A percentile compares a stretch with the other conserved stretches of the same genome.
Conservation (phyloP, 495 filamentous ascomycete genomes). For the Schizothecium vesticola region DNA sequence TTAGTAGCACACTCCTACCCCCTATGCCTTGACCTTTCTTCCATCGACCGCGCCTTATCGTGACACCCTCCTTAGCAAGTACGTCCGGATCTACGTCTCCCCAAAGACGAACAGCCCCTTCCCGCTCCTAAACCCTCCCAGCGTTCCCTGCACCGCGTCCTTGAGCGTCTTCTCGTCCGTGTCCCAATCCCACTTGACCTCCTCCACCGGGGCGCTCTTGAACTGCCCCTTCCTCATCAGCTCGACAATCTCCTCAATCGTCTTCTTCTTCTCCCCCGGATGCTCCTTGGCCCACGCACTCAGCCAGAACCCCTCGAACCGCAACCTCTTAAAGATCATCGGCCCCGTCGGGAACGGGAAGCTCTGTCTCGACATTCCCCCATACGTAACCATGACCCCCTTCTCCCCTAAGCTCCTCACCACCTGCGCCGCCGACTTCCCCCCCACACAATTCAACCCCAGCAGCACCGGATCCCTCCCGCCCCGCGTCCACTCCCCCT, state of each 20-base stretch:
- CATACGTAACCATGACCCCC: slow-evolving; percentile 84
- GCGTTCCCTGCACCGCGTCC: slow-evolving; percentile 72
- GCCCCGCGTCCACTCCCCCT: slow-evolving; percentile 60
- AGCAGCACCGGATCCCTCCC: slow-evolving; percentile 64
- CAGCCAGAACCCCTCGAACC: slow-evolving; percentile 91
- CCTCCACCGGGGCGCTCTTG: slow-evolving; percentile 70
- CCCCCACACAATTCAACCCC: slow-evolving; percentile 93
- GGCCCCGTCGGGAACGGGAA: slow-evolving; percentile 69
- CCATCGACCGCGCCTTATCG: neutral
- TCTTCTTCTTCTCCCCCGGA: slow-evolving; percentile 66
- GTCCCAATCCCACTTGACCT: slow-evolving; percentile 75
- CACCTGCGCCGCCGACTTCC: slow-evolving; percentile 67
- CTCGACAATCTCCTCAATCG: slow-evolving; percentile 73
- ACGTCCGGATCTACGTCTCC: slow-evolving; percentile 30
- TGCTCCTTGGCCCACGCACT: slow-evolving; percentile 79
- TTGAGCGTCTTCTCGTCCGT: slow-evolving; percentile 63
- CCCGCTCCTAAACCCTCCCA: slow-evolving; percentile 71
- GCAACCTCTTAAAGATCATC: slow-evolving; percentile 85
- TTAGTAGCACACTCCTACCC: neutral
- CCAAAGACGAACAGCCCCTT: slow-evolving; percentile 86
- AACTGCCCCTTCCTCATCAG: slow-evolving; percentile 70
- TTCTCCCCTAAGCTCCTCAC: slow-evolving; percentile 60
- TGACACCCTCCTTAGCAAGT: neutral
- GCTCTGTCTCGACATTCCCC: slow-evolving; percentile 86
- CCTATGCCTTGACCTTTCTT: neutral